Evolutionary conservation across 208 protist genomes (phyloP), one percentile per base, ranked within the genome.

Genomic region (Vickermania ingenoplastis): DNA sequence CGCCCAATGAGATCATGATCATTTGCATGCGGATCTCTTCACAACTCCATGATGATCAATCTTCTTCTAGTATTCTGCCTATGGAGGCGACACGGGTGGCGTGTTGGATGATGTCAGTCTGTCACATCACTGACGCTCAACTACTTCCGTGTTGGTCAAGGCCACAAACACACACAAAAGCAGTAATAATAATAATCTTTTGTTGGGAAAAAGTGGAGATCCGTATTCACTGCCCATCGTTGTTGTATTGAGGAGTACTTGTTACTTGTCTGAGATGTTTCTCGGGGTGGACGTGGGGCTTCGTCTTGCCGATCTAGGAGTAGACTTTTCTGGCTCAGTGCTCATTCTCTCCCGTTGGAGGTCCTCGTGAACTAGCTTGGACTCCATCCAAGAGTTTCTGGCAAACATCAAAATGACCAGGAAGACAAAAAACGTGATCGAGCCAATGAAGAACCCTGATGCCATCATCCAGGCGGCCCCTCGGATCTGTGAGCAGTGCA

Each of bases 361-460:
- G 11, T 45, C 36, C 36, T 45, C 17, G 11, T 45, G 11, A 7
- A 45, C 36, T n/a, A 45, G 36, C 36, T 45, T 45, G 7, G 36
- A 45, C 17, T 45, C 36, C 36, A 45, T 45, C 36, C 36, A 45
- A 7, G 36, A 45, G 36, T 45, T 45, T 45, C 36, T 45, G 11
- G 80, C 86, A 53, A 75, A 76, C 57, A 87, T 69, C 53, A 90
- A 67, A 54, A 86, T 53, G 65, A 86, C 86, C 56, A 90, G 77
- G 49, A 69, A 73, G 1, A 85, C 31, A 21, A 84, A 67, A 52
- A 86, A 93, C 71, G 83, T 90, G 48, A 90, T 55, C 5, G 77
- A 49, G 14, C 82, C 86, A 22, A 89, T 69, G 57, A 93, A 85
- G 71, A 89, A 89, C 41, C 86, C 86, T 11, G 54, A 54, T 50